Conservation (phyloP, 352 stramenopile species). For the Phytophthora crassamura region DNA sequence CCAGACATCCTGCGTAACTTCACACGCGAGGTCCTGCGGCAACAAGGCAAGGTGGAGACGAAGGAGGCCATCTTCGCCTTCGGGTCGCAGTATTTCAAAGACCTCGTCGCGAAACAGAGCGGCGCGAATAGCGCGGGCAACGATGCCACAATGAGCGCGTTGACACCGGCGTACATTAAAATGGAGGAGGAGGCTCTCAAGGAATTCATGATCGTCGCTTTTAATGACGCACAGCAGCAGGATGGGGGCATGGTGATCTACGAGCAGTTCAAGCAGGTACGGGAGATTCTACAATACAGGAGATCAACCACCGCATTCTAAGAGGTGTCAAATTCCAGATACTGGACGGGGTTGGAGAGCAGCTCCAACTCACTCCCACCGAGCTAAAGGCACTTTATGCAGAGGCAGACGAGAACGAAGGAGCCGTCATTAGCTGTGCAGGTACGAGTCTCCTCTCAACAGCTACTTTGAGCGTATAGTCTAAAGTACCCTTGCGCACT, state of each 20-base stretch:
- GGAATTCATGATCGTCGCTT: slow-evolving; percentile 46
- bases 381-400: slow-evolving; percentile 70
- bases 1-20: slow-evolving; percentile 36
- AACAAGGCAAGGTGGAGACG: slow-evolving; percentile 84
- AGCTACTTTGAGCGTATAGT: not conserved
- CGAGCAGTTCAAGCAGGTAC: slow-evolving; percentile 55
- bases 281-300: not conserved
- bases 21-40: slow-evolving; percentile 79
- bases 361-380: slow-evolving; percentile 58
- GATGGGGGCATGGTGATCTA: slow-evolving; percentile 49
- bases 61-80: slow-evolving; percentile 85
- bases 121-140: slow-evolving; percentile 18
- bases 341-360: slow-evolving; percentile 49
- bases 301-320: not conserved
- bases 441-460: slow-evolving; percentile 17
- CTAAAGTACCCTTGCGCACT: not conserved
- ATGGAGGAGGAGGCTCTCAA: slow-evolving; percentile 67
- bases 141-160: slow-evolving; percentile 1
- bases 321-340: slow-evolving; percentile 20
- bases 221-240: slow-evolving; percentile 53
- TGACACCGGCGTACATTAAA: slow-evolving; percentile 65
- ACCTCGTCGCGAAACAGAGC: slow-evolving; percentile 51
- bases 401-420: slow-evolving; percentile 74
- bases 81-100: slow-evolving; percentile 72
- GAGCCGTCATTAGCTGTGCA: slow-evolving; percentile 52